phyloP scores from a whole-genome alignment of 2,329 filamentous ascomycete genomes.

The Venturiaceae sp. region DNA sequence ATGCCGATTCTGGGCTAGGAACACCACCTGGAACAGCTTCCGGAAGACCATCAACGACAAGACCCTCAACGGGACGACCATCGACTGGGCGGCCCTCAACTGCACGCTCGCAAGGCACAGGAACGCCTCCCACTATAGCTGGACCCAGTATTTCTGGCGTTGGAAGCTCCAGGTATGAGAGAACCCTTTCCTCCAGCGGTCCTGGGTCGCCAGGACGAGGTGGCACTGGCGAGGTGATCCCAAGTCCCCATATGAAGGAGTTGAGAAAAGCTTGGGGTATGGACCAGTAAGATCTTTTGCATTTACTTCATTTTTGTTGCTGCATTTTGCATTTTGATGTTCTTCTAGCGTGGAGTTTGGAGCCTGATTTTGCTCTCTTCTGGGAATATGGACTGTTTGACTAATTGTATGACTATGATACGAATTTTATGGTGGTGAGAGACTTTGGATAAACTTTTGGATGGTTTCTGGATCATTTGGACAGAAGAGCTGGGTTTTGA shows the following conservation, averaged over 20 bases:
- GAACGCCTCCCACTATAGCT: neutral
- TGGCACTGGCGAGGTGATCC: neutral
- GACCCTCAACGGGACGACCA: neutral
- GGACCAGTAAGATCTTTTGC: neutral
- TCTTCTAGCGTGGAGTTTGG: neutral
- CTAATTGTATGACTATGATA: neutral
- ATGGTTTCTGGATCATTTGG: too few relatives aligned
- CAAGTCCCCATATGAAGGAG: neutral
- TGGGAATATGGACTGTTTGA: neutral
- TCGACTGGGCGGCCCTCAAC: neutral
- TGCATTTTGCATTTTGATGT: neutral
- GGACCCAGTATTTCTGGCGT: neutral
- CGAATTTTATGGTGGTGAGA: neutral
- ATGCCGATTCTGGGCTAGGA: neutral
- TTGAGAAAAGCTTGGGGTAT: conserved; percentile 4
- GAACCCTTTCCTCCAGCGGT: neutral
- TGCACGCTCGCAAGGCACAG: neutral
- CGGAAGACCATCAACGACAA: neutral
- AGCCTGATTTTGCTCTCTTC: neutral
- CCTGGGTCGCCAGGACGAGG: neutral
- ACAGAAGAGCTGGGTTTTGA: too few relatives aligned
- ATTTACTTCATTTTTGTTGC: neutral
- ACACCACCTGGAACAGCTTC: neutral
- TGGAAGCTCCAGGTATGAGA: neutral
- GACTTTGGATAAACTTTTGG: too few relatives aligned